Evolutionary conservation across 495 filamentous ascomycete species (phyloP).

Genomic region (Tuber umbilicatum): DNA sequence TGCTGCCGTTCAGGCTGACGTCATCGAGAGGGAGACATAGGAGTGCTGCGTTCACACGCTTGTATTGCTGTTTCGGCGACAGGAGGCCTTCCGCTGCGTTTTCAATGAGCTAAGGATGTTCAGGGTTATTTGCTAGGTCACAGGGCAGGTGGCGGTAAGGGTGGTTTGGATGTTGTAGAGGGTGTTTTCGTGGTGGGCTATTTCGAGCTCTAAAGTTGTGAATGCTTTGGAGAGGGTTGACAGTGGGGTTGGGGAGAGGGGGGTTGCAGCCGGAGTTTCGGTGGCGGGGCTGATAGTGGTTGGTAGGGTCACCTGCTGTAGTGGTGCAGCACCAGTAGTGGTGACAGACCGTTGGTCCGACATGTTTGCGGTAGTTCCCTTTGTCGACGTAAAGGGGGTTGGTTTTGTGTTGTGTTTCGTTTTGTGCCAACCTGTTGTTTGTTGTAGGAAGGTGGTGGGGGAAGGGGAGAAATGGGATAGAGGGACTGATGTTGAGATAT

Average conservation of each 20-base stretch:
- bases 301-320: not conserved
- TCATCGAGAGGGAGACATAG: not conserved
- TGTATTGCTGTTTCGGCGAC: not conserved
- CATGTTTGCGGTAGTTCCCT: not conserved
- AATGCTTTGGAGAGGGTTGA: not conserved
- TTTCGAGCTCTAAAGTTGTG: not conserved
- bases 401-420: not conserved
- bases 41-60: not conserved
- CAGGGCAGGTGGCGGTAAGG: constrained; percentile 48
- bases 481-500: not conserved
- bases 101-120: constrained; percentile 13
- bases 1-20: not conserved
- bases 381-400: not conserved
- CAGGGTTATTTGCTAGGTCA: constrained; percentile 47
- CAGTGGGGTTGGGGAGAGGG: not conserved
- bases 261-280: not conserved
- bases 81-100: not conserved
- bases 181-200: constrained; percentile 45
- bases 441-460: not conserved
- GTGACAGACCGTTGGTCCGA: not conserved
- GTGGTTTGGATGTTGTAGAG: constrained; percentile 36
- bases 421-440: not conserved
- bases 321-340: not conserved
- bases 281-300: not conserved
- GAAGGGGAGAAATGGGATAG: not conserved